Base-by-base conservation (phyloP, 805 yeast genomes). In the Saccharomycopsis javanensis region DNA sequence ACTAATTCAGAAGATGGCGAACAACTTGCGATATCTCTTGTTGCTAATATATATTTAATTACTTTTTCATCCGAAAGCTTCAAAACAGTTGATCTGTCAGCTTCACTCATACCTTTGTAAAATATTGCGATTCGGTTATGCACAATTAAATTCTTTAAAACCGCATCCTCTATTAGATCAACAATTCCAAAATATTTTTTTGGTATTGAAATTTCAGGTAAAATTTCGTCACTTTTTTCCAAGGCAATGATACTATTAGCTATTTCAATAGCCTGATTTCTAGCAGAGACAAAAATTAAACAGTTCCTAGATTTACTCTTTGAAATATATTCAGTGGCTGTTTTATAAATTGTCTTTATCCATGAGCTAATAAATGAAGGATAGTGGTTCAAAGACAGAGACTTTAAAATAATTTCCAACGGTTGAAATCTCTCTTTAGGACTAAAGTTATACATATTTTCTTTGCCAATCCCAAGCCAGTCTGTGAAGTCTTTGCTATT, bases 401-500 rank as follows among this genome's bases (percentile, higher is more conserved):
- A 74, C 56, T 78, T 80, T 50, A 86, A 64, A 61, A 76, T 83
- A 20, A 86, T 80, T 56, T 78, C 80, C 13, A 88, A 63, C 3
- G 86, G 81, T 48, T 71, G 66, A 7, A 73, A 71, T 57, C 92
- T 73, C 50, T 82, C 84, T 53, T 72, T 72, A 0, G 95, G 83
- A 16, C 81, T 77, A 66, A 86, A 90, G 64, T 89, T 90, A 72
- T 75, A 88, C 5, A 83, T 75, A 53, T 81, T 75, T 20, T 69
- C 72, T 64, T 81, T 84, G 1, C 76, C 63, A 27, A 86, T 83
- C 1, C 94, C 96, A 30, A 94, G 69, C 97, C 98, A 94, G 55
- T 85, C 88, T 1, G 87, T 92, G 58, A 91, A 69, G 62, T 88
- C 96, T 54, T 80, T 75, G 2, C 86, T 87, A 65, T 84, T 86